Evolutionary conservation across 2,329 filamentous ascomycete species (phyloP), one percentile per base, ranked within the genome.

Genomic region (Cadophora gregata): DNA sequence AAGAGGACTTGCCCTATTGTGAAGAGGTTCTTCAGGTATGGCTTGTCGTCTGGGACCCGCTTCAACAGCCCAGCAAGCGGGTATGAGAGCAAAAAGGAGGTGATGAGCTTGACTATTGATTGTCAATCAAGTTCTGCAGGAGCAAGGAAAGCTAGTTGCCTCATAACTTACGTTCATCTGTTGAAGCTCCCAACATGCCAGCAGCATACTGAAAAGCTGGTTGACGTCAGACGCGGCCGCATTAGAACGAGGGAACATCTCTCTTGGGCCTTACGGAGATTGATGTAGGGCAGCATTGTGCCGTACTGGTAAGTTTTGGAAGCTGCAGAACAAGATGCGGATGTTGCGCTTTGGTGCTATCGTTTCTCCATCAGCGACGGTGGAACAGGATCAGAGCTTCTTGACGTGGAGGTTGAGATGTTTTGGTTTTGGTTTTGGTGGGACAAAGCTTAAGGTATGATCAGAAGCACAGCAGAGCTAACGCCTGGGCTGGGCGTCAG

Each of bases 61-160:
- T 99, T 99, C 9, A 99, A 85, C 29, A 97, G 78, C 27, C 86
- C 96, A 58, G 96, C 93, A 63, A 99, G 85, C 2, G 96, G 96
- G 77, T 97, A 99, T 12, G 96, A 98, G 47, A 97, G 80, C 58
- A 99, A 84, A 79, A 98, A 97, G 7, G 92, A 93, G 77, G 89
- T 90, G 74, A 97, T 90, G 73, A 98, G 90, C 79, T 99, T 99
- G 73, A 99, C 94, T 97, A 73, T 65, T 58, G n/a, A 27, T 24
- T 10, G 58, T 36, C 27, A 45, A n/a, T 31, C 56, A 6, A 19
- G 14, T 48, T 25, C 45, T 56, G 27, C 21, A 16, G 33, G 10
- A 6, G 8, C 27, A 7, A 42, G 16, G 8, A 42, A 45, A 38
- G 55, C 12, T 27, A 3, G 10, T n/a, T 33, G 47, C 16, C 16